phyloP scores from a whole-genome alignment of 805 yeast genomes.

The Candida patagonica region DNA sequence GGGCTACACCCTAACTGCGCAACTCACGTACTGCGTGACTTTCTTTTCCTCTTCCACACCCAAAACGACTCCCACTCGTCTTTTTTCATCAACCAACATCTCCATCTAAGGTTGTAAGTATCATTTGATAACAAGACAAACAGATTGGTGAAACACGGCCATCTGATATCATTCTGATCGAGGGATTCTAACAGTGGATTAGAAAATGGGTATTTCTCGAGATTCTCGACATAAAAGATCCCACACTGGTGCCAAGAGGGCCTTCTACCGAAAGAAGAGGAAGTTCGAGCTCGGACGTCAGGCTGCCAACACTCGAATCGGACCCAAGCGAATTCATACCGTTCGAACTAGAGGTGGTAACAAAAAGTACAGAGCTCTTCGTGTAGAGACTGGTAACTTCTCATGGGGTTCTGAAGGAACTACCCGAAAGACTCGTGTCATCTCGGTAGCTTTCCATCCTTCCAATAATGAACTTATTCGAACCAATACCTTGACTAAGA shows the following conservation, averaged over 20 bases:
- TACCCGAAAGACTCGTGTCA: conserved; percentile 97
- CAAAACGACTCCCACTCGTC: too few relatives aligned
- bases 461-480: conserved; percentile 99
- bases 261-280: conserved; percentile 99
- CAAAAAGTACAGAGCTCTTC: conserved; percentile 99
- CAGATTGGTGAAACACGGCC: too few relatives aligned
- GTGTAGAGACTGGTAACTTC: conserved; percentile 96
- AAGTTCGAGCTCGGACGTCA: conserved; percentile 99
- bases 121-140: too few relatives aligned
- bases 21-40: too few relatives aligned
- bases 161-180: too few relatives aligned
- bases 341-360: conserved; percentile 99
- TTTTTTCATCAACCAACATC: too few relatives aligned
- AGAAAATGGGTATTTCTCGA: conserved; percentile 99
- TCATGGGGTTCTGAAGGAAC: conserved; percentile 99
- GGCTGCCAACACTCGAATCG: conserved; percentile 98
- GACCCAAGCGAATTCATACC: conserved; percentile 96
- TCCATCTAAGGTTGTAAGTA: too few relatives aligned
- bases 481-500: conserved; percentile 98
- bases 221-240: conserved; percentile 99
- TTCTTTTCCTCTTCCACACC: too few relatives aligned
- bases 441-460: conserved; percentile 97
- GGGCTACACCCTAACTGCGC: too few relatives aligned
- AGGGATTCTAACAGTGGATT: too few relatives aligned
- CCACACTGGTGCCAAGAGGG: conserved; percentile 99